Evolutionary conservation across 1,139 yeast genomes (phyloP), one percentile per base, ranked within the genome.

Genomic region (Pichia sp.): DNA sequence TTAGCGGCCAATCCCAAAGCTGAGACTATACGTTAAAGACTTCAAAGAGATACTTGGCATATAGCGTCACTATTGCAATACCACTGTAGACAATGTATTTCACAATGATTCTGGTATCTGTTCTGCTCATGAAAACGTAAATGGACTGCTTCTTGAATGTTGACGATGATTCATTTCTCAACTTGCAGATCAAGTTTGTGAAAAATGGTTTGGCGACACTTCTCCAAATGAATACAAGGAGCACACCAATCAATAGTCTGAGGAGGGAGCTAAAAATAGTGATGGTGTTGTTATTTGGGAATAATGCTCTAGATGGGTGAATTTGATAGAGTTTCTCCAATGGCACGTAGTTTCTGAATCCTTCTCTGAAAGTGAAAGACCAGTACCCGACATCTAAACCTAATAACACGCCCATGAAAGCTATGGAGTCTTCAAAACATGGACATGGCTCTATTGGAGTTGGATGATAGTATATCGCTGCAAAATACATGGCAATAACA

Each of bases 381-480:
- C 80, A 74, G 45, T 72, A 73, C 11, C 78, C 69, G 26, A 78
- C 45, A 44, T 77, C 86, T 20, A 79, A 50, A 0, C 97, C 97
- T 33, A 81, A 66, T 16, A 87, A 69, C 21, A 91, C 98, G 2
- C 96, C 96, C 38, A 87, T 64, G 51, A 91, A 91, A 3, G 97
- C 94, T 16, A 91, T 96, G 8, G 93, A 78, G 53, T 91, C 98
- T 52, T 86, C 97, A 56, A 82, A 88, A 56, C 98, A 91, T 0
- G 98, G 98, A 55, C 98, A 91, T 51, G 81, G 83, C 51, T 91
- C 98, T 11, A 84, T 79, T 1, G 98, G 97, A 44, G 75, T 78
- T 1, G 88, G 83, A 58, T 87, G 95, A 33, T 72, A 62, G 51
- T 81, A 78, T 29, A 82, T 66, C 29, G 84, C 61, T 2, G 38